These are phyloP conservation scores for Andrographis paniculata DNA, from an alignment of 305 asterid species.

Conservation along the genomic window DNA sequence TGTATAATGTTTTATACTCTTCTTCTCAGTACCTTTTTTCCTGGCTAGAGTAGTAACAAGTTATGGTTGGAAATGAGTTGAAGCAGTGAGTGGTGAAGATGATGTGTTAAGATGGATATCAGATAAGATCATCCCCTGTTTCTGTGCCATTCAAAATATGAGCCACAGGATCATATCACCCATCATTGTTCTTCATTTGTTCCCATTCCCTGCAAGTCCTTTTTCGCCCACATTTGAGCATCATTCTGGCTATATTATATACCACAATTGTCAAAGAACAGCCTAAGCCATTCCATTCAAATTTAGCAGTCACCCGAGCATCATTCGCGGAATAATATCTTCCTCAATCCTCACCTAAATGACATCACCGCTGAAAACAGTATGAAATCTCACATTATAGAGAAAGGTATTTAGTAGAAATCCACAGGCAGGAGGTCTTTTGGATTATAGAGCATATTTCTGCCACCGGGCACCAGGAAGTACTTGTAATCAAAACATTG, in stretches of 20 bases:
- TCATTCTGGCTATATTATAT: neutral
- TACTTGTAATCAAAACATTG: neutral
- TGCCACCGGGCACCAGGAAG: too few relatives aligned
- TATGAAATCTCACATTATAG: too few relatives aligned
- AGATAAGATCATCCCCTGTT: conserved; percentile 55
- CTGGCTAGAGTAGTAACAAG: conserved; percentile 15
- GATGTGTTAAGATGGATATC: conserved; percentile 25
- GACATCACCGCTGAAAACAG: too few relatives aligned
- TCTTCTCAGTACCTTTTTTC: neutral
- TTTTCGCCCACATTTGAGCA: conserved; percentile 5
- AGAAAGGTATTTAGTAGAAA: too few relatives aligned
- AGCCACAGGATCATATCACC: conserved; percentile 33
- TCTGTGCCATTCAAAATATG: conserved; percentile 29
- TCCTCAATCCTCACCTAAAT: too few relatives aligned
- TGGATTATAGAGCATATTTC: too few relatives aligned
- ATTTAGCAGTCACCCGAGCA: too few relatives aligned
- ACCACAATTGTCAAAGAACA: conserved; percentile 5
- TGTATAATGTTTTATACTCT: neutral
- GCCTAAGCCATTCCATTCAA: neutral
- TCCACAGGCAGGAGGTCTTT: too few relatives aligned
- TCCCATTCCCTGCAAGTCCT: conserved; percentile 11
- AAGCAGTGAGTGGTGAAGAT: conserved; percentile 59
- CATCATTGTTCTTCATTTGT: neutral
- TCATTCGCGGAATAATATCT: too few relatives aligned
- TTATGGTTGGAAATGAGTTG: conserved; percentile 36